A percentile compares a stretch with the other conserved stretches of the same genome.
Conservation (phyloP, 495 filamentous ascomycete genomes). For the Annulohypoxylon maeteangense region DNA sequence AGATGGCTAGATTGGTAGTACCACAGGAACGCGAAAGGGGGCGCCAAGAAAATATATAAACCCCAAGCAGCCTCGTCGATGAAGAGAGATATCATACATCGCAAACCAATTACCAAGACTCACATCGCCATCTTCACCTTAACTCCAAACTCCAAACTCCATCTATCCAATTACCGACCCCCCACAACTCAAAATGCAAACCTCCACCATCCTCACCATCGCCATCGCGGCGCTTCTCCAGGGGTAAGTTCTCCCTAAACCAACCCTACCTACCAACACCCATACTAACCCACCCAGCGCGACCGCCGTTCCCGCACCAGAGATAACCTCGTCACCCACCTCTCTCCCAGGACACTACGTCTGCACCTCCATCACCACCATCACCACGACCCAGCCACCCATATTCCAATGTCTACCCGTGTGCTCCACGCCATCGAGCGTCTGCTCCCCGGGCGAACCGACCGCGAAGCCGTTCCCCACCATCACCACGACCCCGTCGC, state of each 20-base stretch:
- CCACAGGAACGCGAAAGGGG: constrained; percentile 1
- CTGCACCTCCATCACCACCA: constrained; percentile 21
- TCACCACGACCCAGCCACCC: constrained; percentile 7
- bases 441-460: constrained; percentile 14
- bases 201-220: constrained; percentile 11
- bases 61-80: constrained; percentile 15
- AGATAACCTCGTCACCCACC: constrained; percentile 6
- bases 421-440: too few relatives aligned
- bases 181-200: constrained; percentile 21
- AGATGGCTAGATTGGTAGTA: not conserved
- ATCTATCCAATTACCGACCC: not conserved
- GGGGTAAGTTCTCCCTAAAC: constrained; percentile 17
- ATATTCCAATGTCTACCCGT: constrained; percentile 10
- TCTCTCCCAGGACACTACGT: constrained; percentile 22
- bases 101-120: constrained; percentile 12
- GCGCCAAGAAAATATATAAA: constrained; percentile 33
- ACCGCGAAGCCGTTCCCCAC: constrained; percentile 1
- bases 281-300: constrained; percentile 2
- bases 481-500: constrained; percentile 20
- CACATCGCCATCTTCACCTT: constrained; percentile 9
- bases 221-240: constrained; percentile 21
- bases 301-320: constrained; percentile 4
- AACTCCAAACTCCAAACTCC: constrained; percentile 11
- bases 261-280: not conserved
- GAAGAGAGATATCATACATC: constrained; percentile 9